Base-by-base conservation (phyloP, 2,329 filamentous ascomycete species). In the Pseudogymnoascus sp. region DNA sequence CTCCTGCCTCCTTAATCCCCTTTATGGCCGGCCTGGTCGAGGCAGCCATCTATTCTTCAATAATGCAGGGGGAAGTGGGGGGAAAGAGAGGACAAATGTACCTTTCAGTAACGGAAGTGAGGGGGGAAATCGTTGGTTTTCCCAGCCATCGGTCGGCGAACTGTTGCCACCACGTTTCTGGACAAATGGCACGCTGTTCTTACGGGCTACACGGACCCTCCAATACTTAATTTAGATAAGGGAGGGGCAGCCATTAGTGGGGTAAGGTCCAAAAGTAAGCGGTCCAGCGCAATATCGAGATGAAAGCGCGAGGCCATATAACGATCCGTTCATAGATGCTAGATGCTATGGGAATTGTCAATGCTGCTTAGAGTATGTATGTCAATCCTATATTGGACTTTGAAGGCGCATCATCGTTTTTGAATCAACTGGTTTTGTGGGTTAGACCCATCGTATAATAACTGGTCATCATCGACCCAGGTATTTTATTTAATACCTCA, bases 171-270 rank as follows among this genome's bases (percentile, higher is more conserved):
- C 45, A 52, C 45, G 45, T 52, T 52, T 52, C 45, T 52, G 45
- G 45, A 55, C n/a, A 55, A 33, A 55, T 55, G 45, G 45, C 45
- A 55, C 45, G 45, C 45, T 55, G 45, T 55, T 55, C 45, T 55
- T 55, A 33, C 45, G 45, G 45, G 8, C 45, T 55, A 55, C 45
- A 55, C 45, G 45, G 45, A 55, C 45, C 45, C 45, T 55, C 45
- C 25, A 55, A 9, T n/a, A 55, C 45, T 55, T 55, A 55, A 55
- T 55, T 55, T 55, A 55, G 45, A 55, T 55, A 55, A 55, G 45
- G 45, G 45, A 55, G 45, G 45, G 45, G 45, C 45, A 55, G 21
- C 45, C 45, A 55, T 33, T 55, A 55, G 45, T 55, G 45, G 45
- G 45, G 45, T 55, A 55, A 55, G 45, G 9, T 18, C 25, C 45